Percentiles rank a stretch among this genome's conserved stretches.
Conservation (phyloP, 148 eudicot species). For the Vaccinium macrocarpon region DNA sequence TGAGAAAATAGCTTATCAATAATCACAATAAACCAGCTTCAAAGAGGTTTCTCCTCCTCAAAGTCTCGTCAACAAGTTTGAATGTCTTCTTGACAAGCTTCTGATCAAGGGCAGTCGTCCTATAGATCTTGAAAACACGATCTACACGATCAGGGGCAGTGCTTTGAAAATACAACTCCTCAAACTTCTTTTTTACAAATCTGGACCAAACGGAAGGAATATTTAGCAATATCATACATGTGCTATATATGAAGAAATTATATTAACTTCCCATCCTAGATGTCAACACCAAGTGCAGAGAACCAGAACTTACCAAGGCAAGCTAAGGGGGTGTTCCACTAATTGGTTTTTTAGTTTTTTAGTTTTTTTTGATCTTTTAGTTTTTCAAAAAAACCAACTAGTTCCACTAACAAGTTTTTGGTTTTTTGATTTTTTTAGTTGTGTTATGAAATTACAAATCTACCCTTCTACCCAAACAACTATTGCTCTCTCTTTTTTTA, state of each 20-base stretch:
- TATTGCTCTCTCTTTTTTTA: too few species aligned
- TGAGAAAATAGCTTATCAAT: constrained; percentile 1
- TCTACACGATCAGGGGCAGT: constrained; percentile 86
- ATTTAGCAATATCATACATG: not conserved
- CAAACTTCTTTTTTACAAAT: constrained; percentile 94
- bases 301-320: not conserved
- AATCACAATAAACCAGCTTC: constrained; percentile 91
- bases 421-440: too few species aligned
- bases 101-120: constrained; percentile 96
- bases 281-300: not conserved
- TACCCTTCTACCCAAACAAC: too few species aligned
- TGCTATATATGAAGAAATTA: not conserved
- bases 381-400: too few species aligned
- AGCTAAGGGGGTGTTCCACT: too few species aligned
- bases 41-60: constrained; percentile 88
- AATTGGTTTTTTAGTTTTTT: too few species aligned
- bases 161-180: constrained; percentile 89
- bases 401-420: too few species aligned
- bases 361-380: too few species aligned
- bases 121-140: constrained; percentile 88
- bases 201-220: constrained; percentile 29
- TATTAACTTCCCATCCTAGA: not conserved
- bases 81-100: constrained; percentile 95
- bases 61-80: constrained; percentile 89
- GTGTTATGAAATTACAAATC: too few species aligned